phyloP scores from a whole-genome alignment of 805 yeast genomes.

The Schizosaccharomyces lindneri region DNA sequence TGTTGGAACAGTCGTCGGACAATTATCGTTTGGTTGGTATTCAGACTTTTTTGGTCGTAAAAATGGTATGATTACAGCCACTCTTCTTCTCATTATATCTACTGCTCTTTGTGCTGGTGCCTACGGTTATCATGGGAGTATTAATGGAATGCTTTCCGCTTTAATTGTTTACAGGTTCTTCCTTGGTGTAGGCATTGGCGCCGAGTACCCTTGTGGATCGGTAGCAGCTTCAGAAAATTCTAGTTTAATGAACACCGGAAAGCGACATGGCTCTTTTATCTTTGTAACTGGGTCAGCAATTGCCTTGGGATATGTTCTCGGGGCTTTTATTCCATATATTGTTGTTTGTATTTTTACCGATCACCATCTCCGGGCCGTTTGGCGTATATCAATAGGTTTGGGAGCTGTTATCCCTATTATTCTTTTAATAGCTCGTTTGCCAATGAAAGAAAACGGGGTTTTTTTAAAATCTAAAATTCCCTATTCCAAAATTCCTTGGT shows the following conservation, averaged over 20 bases:
- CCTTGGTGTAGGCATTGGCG: conserved; percentile 74
- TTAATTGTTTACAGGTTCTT: conserved; percentile 66
- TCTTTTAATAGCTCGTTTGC: conserved; percentile 52
- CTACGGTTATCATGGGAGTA: conserved; percentile 42
- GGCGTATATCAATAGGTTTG: conserved; percentile 77
- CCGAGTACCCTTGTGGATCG: conserved; percentile 84
- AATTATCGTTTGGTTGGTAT: conserved; percentile 51
- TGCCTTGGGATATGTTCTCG: conserved; percentile 61
- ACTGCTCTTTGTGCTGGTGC: conserved; percentile 60
- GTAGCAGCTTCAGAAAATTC: conserved; percentile 87
- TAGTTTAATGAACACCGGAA: conserved; percentile 49
- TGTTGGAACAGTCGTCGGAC: conserved; percentile 79
- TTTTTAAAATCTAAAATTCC: conserved; percentile 50
- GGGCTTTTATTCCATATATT: conserved; percentile 70
- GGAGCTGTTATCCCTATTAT: conserved; percentile 76
- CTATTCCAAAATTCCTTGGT: conserved; percentile 36
- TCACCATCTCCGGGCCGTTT: conserved; percentile 50
- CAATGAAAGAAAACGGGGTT: conserved; percentile 46
- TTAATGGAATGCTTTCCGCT: conserved; percentile 60
- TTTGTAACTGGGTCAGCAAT: conserved; percentile 65
- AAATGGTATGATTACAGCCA: conserved; percentile 58
- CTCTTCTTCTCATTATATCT: conserved; percentile 47
- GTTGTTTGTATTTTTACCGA: conserved; percentile 57
- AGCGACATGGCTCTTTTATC: conserved; percentile 67
- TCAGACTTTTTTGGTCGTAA: conserved; percentile 66